Evolutionary conservation across 2,329 filamentous ascomycete species (phyloP).

Genomic region (Chalara sp.): DNA sequence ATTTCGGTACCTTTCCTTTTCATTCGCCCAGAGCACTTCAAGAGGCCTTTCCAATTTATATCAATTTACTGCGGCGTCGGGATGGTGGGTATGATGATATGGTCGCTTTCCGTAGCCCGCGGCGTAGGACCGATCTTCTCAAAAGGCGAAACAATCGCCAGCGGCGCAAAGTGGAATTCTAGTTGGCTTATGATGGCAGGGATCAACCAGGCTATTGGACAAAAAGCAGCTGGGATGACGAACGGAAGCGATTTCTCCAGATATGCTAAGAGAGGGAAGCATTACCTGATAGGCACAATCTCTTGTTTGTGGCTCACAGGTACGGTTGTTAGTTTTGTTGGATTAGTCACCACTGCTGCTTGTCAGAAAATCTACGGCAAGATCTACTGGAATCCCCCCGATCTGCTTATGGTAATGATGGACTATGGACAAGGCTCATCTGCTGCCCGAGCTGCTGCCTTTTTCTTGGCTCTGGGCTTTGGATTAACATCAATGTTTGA

Average conservation of each 20-base stretch:
- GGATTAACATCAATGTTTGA: constrained; percentile 39
- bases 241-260: constrained; percentile 39
- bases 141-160: constrained; percentile 5
- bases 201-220: constrained; percentile 16
- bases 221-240: constrained; percentile 33
- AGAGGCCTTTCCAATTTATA: background rate
- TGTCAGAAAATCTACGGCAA: constrained; percentile 43
- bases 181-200: constrained; percentile 24
- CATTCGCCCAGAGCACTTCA: constrained; percentile 27
- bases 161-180: constrained; percentile 14
- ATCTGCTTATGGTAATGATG: constrained; percentile 37
- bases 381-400: constrained; percentile 38
- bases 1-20: constrained; percentile 35
- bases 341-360: constrained; percentile 44
- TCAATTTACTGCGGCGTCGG: constrained; percentile 14
- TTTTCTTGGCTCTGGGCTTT: constrained; percentile 39
- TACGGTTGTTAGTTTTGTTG: constrained; percentile 32
- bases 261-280: constrained; percentile 32
- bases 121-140: constrained; percentile 27
- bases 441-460: constrained; percentile 36
- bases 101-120: constrained; percentile 28
- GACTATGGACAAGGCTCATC: constrained; percentile 27
- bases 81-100: constrained; percentile 29
- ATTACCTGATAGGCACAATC: constrained; percentile 35
- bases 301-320: constrained; percentile 33